Evolutionary conservation across 2,329 filamentous ascomycete species (phyloP).

Genomic region (Colletotrichum karsti): DNA sequence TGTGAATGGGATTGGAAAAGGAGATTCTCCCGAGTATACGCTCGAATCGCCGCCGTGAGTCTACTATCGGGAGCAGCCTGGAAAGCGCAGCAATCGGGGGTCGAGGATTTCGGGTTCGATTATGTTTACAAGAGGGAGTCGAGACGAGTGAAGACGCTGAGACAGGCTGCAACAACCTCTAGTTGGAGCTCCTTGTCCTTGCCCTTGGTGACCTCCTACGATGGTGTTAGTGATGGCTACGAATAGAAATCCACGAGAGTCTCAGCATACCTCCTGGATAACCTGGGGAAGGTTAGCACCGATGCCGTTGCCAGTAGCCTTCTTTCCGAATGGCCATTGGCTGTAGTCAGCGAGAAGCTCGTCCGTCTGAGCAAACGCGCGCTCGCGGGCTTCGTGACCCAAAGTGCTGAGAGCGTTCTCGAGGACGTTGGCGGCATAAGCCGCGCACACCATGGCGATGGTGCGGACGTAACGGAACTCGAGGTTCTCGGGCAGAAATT

Average conservation of each 20-base stretch:
- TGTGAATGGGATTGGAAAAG: slow-evolving; percentile 2
- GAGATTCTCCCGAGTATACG: not conserved
- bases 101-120: slow-evolving; percentile 14
- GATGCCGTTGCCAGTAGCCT: slow-evolving; percentile 81
- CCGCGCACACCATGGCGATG: slow-evolving; percentile 95
- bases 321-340: slow-evolving; percentile 94
- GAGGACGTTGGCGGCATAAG: slow-evolving; percentile 96
- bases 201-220: slow-evolving; percentile 79
- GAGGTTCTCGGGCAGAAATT: slow-evolving; percentile 92
- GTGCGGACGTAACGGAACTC: slow-evolving; percentile 95
- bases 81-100: not conserved
- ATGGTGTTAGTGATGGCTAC: slow-evolving; percentile 28
- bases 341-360: slow-evolving; percentile 95
- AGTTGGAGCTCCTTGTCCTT: slow-evolving; percentile 97
- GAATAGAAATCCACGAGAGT: not conserved
- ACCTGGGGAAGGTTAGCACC: slow-evolving; percentile 92
- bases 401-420: slow-evolving; percentile 97
- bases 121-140: slow-evolving; percentile 84
- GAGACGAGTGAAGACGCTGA: slow-evolving; percentile 97
- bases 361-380: slow-evolving; percentile 96
- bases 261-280: slow-evolving; percentile 72
- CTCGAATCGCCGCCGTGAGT: not conserved
- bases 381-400: slow-evolving; percentile 91
- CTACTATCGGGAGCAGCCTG: not conserved
- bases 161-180: slow-evolving; percentile 94